phyloP scores from a whole-genome alignment of 139 green algal species.

The Picochlorum costavermella region DNA sequence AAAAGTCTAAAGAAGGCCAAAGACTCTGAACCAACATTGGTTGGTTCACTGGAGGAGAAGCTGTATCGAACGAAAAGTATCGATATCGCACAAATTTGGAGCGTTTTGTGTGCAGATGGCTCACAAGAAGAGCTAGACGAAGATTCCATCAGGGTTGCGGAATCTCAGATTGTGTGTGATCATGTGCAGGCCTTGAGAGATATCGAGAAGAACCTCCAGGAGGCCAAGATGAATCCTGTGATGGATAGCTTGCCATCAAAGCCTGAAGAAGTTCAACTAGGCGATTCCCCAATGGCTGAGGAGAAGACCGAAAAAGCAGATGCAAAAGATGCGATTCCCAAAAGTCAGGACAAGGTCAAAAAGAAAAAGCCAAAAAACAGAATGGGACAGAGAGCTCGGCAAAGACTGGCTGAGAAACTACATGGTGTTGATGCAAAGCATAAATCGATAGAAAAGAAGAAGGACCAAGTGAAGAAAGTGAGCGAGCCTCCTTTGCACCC shows the following conservation, averaged over 20 bases:
- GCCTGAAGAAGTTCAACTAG: neutral
- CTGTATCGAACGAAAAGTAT: neutral
- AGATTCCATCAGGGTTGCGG: neutral
- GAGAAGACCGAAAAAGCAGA: neutral
- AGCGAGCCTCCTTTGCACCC: conserved; percentile 33
- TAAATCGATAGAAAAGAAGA: neutral
- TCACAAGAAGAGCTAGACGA: too few relatives aligned
- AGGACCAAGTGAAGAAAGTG: neutral
- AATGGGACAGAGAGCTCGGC: conserved; percentile 44
- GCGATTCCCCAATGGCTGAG: neutral
- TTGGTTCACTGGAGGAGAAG: neutral
- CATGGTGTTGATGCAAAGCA: neutral
- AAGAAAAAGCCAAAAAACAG: conserved; percentile 34
- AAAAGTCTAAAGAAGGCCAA: conserved; percentile 1
- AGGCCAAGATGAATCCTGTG: too few relatives aligned
- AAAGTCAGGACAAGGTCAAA: neutral
- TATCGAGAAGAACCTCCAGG: neutral
- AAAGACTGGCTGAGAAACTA: conserved; percentile 16
- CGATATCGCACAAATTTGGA: neutral
- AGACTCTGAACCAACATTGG: neutral
- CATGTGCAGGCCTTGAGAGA: neutral
- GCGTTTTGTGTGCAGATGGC: neutral
- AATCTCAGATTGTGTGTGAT: neutral
- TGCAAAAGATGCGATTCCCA: neutral
- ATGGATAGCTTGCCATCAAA: too few relatives aligned